Evolutionary conservation across 495 filamentous ascomycete genomes (phyloP), one percentile per base, ranked within the genome.

Genomic region (Penicillium simplicissimum): DNA sequence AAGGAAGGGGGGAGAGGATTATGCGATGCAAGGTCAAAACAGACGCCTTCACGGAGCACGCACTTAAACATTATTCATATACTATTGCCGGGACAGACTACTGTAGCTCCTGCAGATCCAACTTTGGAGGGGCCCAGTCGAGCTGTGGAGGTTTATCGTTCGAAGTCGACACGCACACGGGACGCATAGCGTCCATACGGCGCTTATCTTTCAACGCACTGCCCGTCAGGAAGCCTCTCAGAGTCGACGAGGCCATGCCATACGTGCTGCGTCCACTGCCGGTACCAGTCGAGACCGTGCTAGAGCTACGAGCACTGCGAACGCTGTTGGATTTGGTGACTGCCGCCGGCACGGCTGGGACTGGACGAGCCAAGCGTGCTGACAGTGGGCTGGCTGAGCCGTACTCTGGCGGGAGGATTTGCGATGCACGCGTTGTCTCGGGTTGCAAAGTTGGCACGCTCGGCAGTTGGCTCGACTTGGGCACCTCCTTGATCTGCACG

Each of bases 111-210:
- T 66, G 68, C 55, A 79, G 59, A 54, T 79, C 75, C 48, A 79
- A 61, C 49, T 77, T 72, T 14, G 78, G 78, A 13, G 78, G 78
- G 33, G 72, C 57, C 78, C 78, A 81, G 62, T 79, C 71, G 59
- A 81, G 63, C 42, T 65, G 73, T 19, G 78, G 78, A 9, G 78
- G 73, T 23, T 71, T 69, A 36, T 78, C 74, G 34, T 58, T 63
- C 19, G 70, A 68, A 13, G 59, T 63, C n/a, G 70, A 67, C 15
- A 77, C 70, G 35, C 67, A 78, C 2, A 78, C 68, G 31, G 69
- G 63, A n/a, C 67, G 74, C 64, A 73, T 66, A 11, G 63, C 65
- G 35, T 75, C 76, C 49, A 73, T 67, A 21, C 62, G 71, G 14
- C 66, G 69, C 51, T 72, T 71, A 33, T 77, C 77, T 56, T 66